These are phyloP conservation scores for Barnettozyma salicaria DNA, from an alignment of 805 yeast species.

Conservation along the genomic window DNA sequence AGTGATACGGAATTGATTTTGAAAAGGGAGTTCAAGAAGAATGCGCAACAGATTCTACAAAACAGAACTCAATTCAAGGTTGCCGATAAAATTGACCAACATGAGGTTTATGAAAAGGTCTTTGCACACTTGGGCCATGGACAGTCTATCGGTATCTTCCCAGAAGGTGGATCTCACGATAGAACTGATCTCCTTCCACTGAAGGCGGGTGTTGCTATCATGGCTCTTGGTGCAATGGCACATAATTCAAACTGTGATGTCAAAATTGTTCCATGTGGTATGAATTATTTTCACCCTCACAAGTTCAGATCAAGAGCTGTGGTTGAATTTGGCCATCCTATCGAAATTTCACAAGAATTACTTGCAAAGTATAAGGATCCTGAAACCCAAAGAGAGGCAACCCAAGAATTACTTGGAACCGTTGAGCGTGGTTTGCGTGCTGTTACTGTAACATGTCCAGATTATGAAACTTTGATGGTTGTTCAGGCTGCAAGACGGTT, in stretches of 20 bases:
- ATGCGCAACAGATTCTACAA: slow-evolving; percentile 37
- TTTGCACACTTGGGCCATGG: slow-evolving; percentile 78
- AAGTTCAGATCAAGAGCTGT: slow-evolving; percentile 94
- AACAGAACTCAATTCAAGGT: slow-evolving; percentile 56
- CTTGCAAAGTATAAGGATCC: slow-evolving; percentile 61
- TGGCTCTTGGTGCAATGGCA: slow-evolving; percentile 94
- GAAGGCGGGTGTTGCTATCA: slow-evolving; percentile 95
- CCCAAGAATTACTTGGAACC: slow-evolving; percentile 63
- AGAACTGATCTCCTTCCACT: slow-evolving; percentile 85
- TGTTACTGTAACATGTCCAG: slow-evolving; percentile 90
- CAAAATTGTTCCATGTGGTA: slow-evolving; percentile 91
- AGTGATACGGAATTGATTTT: slow-evolving; percentile 67
- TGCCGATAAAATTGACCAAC: slow-evolving; percentile 84
- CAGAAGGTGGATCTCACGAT: slow-evolving; percentile 98
- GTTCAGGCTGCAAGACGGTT: slow-evolving; percentile 91
- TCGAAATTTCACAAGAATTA: slow-evolving; percentile 54
- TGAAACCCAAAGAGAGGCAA: slow-evolving; percentile 60
- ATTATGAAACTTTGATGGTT: slow-evolving; percentile 89
- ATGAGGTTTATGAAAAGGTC: slow-evolving; percentile 74
- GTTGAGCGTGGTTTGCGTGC: slow-evolving; percentile 75
- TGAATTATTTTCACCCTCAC: slow-evolving; percentile 95
- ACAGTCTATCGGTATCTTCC: slow-evolving; percentile 86
- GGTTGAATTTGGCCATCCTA: slow-evolving; percentile 88
- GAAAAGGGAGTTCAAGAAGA: slow-evolving; percentile 62
- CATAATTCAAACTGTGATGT: slow-evolving; percentile 70